Conservation (phyloP, 1,139 yeast species). For the Spencermartinsiella ligniputridi region DNA sequence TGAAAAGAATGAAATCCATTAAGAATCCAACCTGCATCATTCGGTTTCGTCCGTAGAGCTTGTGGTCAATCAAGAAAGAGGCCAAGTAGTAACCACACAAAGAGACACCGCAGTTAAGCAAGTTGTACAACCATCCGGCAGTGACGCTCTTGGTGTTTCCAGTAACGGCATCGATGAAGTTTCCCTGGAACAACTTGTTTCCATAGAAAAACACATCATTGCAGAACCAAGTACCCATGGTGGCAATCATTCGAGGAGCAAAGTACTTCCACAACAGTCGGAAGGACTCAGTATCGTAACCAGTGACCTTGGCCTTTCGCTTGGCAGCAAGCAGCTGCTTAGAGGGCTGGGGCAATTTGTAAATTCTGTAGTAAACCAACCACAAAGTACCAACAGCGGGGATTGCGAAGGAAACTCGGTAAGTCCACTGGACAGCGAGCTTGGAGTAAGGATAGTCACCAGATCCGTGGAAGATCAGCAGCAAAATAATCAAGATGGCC, state of each 20-base stretch:
- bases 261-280: constrained; percentile 51
- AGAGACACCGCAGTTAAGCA: constrained; percentile 65
- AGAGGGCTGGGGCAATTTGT: constrained; percentile 36
- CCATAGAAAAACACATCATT: constrained; percentile 94
- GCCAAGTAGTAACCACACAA: constrained; percentile 65
- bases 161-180: constrained; percentile 59
- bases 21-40: constrained; percentile 58
- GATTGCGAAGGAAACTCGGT: constrained; percentile 35
- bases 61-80: constrained; percentile 51
- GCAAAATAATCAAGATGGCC: constrained; percentile 33
- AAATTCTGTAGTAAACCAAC: constrained; percentile 37
- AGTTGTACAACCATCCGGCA: constrained; percentile 69
- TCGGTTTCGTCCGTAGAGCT: constrained; percentile 53
- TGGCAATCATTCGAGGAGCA: constrained; percentile 84
- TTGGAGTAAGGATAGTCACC: constrained; percentile 36
- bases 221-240: constrained; percentile 96
- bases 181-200: constrained; percentile 71
- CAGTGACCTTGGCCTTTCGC: constrained; percentile 34
- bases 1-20: constrained; percentile 54
- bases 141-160: constrained; percentile 67
- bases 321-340: constrained; percentile 28
- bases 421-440: constrained; percentile 36
- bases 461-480: constrained; percentile 46
- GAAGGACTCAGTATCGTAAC: constrained; percentile 33
- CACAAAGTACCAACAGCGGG: constrained; percentile 39